Conservation (phyloP, 106 monocot species). For the Cymbidium sinense region DNA sequence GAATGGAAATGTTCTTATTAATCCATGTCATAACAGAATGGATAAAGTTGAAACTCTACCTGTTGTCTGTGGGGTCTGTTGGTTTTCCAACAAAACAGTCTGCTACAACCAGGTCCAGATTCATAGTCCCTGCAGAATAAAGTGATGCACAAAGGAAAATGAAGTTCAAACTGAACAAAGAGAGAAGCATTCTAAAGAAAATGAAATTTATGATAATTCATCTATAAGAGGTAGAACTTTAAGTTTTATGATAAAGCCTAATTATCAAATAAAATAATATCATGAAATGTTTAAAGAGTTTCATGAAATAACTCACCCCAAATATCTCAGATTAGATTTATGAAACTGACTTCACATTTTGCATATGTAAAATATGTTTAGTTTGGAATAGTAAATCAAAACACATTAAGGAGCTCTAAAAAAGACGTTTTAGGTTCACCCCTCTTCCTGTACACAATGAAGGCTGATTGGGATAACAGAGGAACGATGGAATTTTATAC, state of each 20-base stretch:
- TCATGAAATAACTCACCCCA: not conserved
- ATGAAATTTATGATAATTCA: not conserved
- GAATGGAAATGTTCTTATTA: not conserved
- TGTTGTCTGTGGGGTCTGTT: constrained; percentile 18
- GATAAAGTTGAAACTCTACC: constrained; percentile 12
- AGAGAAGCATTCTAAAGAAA: not conserved
- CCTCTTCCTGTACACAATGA: not conserved
- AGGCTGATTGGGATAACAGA: not conserved
- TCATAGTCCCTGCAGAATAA: constrained; percentile 45
- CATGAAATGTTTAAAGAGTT: not conserved
- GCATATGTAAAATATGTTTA: not conserved
- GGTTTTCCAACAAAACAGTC: constrained; percentile 66
- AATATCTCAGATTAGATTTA: not conserved
- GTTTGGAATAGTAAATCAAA: not conserved
- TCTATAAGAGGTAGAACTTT: not conserved
- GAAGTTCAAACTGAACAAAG: not conserved
- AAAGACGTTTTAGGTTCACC: not conserved
- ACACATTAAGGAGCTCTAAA: not conserved
- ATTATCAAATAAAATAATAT: not conserved
- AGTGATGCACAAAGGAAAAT: not conserved
- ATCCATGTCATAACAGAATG: not conserved
- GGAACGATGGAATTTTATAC: not conserved
- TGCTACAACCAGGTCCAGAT: constrained; percentile 52
- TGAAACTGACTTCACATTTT: not conserved
- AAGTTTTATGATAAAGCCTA: not conserved